Percentiles rank a stretch among this genome's conserved stretches.
phyloP scores from a whole-genome alignment of 192 early-diverging fungal genomes.

The Dissophora globulifera region DNA sequence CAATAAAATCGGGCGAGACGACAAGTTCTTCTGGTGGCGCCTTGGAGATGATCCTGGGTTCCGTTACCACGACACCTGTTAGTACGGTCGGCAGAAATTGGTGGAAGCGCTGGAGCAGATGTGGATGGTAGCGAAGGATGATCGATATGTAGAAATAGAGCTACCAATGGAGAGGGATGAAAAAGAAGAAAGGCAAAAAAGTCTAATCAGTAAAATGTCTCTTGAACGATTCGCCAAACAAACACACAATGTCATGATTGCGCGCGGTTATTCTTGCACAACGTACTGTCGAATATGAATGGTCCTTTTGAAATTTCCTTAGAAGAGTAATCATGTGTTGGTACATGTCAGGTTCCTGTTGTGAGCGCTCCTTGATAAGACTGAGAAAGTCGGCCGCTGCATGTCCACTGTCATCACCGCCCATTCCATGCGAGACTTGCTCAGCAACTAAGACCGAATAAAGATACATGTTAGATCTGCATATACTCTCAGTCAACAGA shows the following conservation, averaged over 20 bases:
- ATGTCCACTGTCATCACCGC: conserved; percentile 14
- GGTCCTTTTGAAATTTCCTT: conserved; percentile 51
- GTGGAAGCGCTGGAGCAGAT: conserved; percentile 44
- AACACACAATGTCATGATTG: too few species aligned
- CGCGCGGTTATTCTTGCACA: neutral
- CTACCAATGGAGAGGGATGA: too few species aligned
- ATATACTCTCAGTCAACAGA: too few species aligned
- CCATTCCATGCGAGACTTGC: conserved; percentile 3
- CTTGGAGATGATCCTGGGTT: conserved; percentile 42
- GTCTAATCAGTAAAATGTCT: too few species aligned
- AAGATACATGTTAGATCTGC: too few species aligned
- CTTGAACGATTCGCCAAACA: too few species aligned
- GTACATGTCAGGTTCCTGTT: conserved; percentile 48
- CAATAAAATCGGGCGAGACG: conserved; percentile 48
- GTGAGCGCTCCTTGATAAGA: conserved; percentile 29
- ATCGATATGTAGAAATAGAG: conserved; percentile 52
- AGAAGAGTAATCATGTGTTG: conserved; percentile 49
- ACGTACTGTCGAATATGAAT: conserved; percentile 38
- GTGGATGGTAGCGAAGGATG: conserved; percentile 44
- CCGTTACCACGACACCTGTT: conserved; percentile 22
- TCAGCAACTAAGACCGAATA: too few species aligned
- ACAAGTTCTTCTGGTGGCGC: conserved; percentile 53
- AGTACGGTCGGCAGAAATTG: conserved; percentile 35
- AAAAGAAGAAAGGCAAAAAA: too few species aligned
- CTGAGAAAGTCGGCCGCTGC: conserved; percentile 46